Base-by-base conservation (phyloP, 352 stramenopile genomes). In the Phytophthora tentaculata region DNA sequence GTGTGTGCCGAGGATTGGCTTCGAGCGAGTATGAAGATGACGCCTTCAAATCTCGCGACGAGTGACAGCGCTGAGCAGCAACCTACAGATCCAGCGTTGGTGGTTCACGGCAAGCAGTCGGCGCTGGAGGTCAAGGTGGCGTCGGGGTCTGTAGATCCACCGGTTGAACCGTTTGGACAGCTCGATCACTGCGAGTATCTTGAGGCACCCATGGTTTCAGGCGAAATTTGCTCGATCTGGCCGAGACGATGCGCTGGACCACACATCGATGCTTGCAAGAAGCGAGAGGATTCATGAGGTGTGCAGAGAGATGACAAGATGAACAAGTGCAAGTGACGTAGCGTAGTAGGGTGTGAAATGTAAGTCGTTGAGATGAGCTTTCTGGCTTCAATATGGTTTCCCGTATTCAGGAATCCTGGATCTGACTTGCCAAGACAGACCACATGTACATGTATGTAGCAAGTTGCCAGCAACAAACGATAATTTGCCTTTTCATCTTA, bases 1-100 rank as follows among this genome's bases (percentile, higher is more conserved):
- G 28, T 77, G 32, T 84, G 67, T 23, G 68, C 69, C 0, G 74
- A 78, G 32, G 71, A 80, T 56, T 77, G 68, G 67, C 60, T 82
- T 58, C 60, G 63, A 16, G 63, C 53, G 41, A 59, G 43, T 22
- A 28, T 68, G 3, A 26, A 54, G 32, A 32, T 24, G 24, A 58
- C 29, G 26, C 39, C 20, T 7, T 57, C 44, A 10, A 47, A 44
- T 47, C n/a, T 24, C 13, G 14, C n/a, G 2, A 23, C 20, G 37
- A 61, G 28, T 37, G 26, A 17, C 4, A 67, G 20, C 23, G 19
- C 12, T 41, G 48, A 22, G 24, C 23, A 59, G 3, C 39, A 58
- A 2, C 10, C 29, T 3, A 23, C 50, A 24, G 20, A 58, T 28
- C 43, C 67, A 7, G 24, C 59, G 67, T 51, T 81, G 19, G 45